A percentile compares a stretch with the other conserved stretches of the same genome.
These are phyloP conservation scores for Coniophora puteana DNA, from an alignment of 1,284 basidiomycete species.

Conservation along the genomic window DNA sequence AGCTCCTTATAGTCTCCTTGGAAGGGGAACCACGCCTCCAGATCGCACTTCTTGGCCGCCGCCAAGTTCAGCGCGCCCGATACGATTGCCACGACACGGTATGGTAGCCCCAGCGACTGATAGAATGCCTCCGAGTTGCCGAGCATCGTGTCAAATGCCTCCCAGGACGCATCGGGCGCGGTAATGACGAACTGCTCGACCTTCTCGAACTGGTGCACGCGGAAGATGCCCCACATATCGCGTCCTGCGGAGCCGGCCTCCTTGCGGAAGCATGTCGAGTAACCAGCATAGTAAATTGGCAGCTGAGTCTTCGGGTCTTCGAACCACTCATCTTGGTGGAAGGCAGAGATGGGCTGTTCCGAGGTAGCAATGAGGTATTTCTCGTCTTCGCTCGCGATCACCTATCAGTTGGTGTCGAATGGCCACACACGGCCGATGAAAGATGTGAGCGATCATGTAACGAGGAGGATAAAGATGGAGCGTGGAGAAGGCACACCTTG, in stretches of 20 bases:
- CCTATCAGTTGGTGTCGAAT: too few species aligned
- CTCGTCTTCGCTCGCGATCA: slow-evolving; percentile 89
- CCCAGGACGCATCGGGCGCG: slow-evolving; percentile 91
- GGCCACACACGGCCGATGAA: too few species aligned
- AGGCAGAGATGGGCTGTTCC: slow-evolving; percentile 96
- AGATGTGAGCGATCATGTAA: slow-evolving; percentile 2
- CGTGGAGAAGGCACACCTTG: slow-evolving; percentile 59
- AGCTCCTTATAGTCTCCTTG: slow-evolving; percentile 96
- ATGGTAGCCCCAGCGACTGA: slow-evolving; percentile 88
- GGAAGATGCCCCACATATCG: slow-evolving; percentile 99
- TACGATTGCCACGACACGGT: slow-evolving; percentile 94
- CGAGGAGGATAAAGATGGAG: not conserved
- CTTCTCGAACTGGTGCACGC: slow-evolving; percentile 99
- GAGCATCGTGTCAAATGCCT: slow-evolving; percentile 91
- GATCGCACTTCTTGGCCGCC: slow-evolving; percentile 94
- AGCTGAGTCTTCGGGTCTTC: slow-evolving; percentile 89
- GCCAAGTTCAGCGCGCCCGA: slow-evolving; percentile 96
- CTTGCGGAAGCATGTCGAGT: slow-evolving; percentile 98
- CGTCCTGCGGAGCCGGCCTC: slow-evolving; percentile 96
- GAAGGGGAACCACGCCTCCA: slow-evolving; percentile 99
- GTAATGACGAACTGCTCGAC: slow-evolving; percentile 97
- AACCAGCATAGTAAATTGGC: slow-evolving; percentile 82
- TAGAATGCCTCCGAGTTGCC: slow-evolving; percentile 92
- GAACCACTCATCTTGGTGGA: slow-evolving; percentile 96
- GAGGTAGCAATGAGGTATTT: slow-evolving; percentile 99